Base-by-base conservation (phyloP, 352 stramenopile species). In the Phytopythium aichiense region DNA sequence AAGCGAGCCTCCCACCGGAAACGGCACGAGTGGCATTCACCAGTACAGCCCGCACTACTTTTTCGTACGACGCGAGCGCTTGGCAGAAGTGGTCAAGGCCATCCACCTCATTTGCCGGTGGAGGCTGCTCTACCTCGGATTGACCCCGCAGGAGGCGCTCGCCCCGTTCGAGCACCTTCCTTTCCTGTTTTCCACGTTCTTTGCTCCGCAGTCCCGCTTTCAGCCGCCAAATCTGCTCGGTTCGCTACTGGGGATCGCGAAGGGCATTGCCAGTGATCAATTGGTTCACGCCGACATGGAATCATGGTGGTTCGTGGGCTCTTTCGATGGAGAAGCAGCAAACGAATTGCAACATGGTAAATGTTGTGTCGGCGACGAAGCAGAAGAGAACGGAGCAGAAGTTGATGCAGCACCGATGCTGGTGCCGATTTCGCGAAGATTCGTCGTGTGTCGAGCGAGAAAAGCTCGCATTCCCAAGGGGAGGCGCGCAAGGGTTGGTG, bases 101-200 rank as follows among this genome's bases (percentile, higher is more conserved):
- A 71, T 89, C 37, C 71, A 86, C 46, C 60, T 91, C 33, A 79
- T 91, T 49, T 84, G 78, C 43, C 71, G 75, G 43, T 91, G 82
- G 82, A 69, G 82, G 1, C 56, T 91, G 23, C 40, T 91, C 28
- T 71, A 73, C 20, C 80, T 91, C 8, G 59, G 71, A 1, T 58
- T 89, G 0, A 66, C 72, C 15, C 69, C 80, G 2, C 60, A 65
- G 4, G 74, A 88, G 33, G 80, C 80, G 0, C 40, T 82, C 3
- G 75, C 71, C 2, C 80, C 80, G 7, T 91, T 91, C 45, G 63
- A 81, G 31, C 82, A 91, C 18, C 52, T 84, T 0, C 61, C 62
- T 11, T 81, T 71, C 28, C 64, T 81, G 42, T 78, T 78, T 30
- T 70, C 75, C 22, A 68, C 71, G 12, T 68, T 71, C 33, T 65